These are phyloP conservation scores for Afroboletus lepidellus DNA, from an alignment of 1,284 basidiomycete species.

Conservation along the genomic window DNA sequence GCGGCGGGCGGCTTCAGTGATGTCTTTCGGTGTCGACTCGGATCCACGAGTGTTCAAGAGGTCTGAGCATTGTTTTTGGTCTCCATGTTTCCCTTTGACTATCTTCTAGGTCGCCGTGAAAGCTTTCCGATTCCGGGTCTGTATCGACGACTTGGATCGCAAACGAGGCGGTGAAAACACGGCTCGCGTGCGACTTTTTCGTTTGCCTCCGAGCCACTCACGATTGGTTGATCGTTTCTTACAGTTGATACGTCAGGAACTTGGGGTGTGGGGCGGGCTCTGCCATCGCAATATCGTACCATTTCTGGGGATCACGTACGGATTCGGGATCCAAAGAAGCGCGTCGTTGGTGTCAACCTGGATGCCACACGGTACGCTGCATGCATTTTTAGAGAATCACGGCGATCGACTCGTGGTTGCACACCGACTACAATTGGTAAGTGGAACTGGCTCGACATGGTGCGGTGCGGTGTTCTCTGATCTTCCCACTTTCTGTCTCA, in stretches of 20 bases:
- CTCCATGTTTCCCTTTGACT: background rate
- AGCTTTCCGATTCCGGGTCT: conserved; percentile 9
- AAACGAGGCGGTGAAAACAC: background rate
- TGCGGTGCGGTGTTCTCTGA: background rate
- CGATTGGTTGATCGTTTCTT: background rate
- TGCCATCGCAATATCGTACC: background rate
- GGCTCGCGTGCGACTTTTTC: background rate
- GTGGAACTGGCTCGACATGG: background rate
- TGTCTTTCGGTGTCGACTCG: conserved; percentile 9
- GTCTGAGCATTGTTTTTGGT: background rate
- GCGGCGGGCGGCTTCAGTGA: conserved; percentile 11
- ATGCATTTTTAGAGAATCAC: background rate
- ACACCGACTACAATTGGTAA: background rate
- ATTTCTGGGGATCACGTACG: background rate
- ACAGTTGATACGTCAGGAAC: background rate
- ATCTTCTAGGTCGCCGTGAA: conserved; percentile 18
- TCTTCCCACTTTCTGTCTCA: background rate
- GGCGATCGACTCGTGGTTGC: background rate
- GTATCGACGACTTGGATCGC: conserved; percentile 1
- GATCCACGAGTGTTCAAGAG: background rate
- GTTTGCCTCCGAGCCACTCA: background rate
- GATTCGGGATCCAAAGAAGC: background rate
- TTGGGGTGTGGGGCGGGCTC: background rate
- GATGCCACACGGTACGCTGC: background rate
- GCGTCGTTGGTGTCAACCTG: background rate